A percentile compares a stretch with the other conserved stretches of the same genome.
Conservation (phyloP, 108 stramenopile species). For the Stephanodiscus triporus region DNA sequence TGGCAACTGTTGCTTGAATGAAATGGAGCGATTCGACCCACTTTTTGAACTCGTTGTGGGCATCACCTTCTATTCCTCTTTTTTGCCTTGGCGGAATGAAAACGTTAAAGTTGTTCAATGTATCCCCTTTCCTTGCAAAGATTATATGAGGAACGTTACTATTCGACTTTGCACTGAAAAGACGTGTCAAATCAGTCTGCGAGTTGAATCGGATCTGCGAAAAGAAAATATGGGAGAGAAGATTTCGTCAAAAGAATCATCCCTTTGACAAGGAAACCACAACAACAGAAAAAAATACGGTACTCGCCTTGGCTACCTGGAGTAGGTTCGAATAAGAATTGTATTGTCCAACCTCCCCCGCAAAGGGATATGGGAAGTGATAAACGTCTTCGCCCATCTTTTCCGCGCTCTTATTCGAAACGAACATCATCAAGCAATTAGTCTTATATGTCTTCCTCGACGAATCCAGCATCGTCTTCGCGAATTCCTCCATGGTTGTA, state of each 20-base stretch:
- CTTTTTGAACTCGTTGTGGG: neutral
- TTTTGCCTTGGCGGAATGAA: conserved; percentile 9
- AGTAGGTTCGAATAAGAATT: neutral
- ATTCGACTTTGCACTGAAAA: conserved; percentile 11
- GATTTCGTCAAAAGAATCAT: neutral
- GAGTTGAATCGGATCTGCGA: conserved; percentile 16
- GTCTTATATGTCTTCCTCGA: neutral
- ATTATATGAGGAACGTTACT: conserved; percentile 19
- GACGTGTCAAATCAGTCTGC: conserved; percentile 21
- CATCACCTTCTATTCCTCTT: neutral
- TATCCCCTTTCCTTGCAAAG: conserved; percentile 23
- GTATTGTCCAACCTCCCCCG: neutral
- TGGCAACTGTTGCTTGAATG: conserved; percentile 8
- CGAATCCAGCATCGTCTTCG: conserved; percentile 9
- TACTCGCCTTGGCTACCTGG: conserved; percentile 24
- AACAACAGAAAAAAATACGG: too few relatives aligned
- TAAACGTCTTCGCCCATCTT: conserved; percentile 23
- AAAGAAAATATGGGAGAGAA: neutral
- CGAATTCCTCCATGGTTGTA: conserved; percentile 6
- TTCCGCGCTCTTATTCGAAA: conserved; percentile 30
- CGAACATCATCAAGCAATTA: conserved; percentile 30
- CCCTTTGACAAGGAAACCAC: neutral
- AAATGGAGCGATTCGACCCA: conserved; percentile 24
- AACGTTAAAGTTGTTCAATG: conserved; percentile 1
- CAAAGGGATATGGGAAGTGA: conserved; percentile 36